Evolutionary conservation across 2,329 filamentous ascomycete species (phyloP), one percentile per base, ranked within the genome.

Genomic region (Talaromyces sp.): DNA sequence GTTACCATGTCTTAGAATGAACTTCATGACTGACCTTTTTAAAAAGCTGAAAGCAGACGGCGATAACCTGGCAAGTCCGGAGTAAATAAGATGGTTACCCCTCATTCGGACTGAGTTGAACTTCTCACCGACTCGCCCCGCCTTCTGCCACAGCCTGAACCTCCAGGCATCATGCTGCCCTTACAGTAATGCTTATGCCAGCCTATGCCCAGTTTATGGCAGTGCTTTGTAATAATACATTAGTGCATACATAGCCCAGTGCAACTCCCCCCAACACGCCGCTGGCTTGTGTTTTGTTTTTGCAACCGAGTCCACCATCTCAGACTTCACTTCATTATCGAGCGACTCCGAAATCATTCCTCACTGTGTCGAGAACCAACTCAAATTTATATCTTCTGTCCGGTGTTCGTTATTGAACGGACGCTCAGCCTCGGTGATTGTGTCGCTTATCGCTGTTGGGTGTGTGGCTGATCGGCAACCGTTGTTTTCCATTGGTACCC

Each of bases 101-200:
- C 63, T 61, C 49, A 56, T 51, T 56, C 51, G 31, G 31, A 31
- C 27, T 34, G 29, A 34, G 19, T 19, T 31, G 31, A 34, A 22
- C n/a, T 31, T 40, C 64, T 66, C 64, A 66, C 64, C 64, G 64
- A 62, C 59, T 66, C 64, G 60, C 64, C 64, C 64, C 64, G 64
- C 64, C 47, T 25, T 27, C 29, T 59, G 13, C n/a, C 15, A 43
- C 17, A 25, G 63, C 58, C 63, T 65, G 63, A 65, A 45, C 25
- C 45, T 65, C 45, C 58, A 65, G 63, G 63, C 58, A 65, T 51
- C 43, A 8, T 47, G 45, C 19, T 47, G 19, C 45, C 45, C 45
- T 25, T n/a, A n/a, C 25, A 56, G 29, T 34, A 11, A 36, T 56
- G 51, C 51, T 56, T 36, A 8, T 10, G n/a, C 40, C 40, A 47